Percentiles rank a stretch among this genome's conserved stretches.
Evolutionary conservation across 2,329 filamentous ascomycete genomes (phyloP).

Genomic region (Ophiocordyceps camponoti-leonardi): DNA sequence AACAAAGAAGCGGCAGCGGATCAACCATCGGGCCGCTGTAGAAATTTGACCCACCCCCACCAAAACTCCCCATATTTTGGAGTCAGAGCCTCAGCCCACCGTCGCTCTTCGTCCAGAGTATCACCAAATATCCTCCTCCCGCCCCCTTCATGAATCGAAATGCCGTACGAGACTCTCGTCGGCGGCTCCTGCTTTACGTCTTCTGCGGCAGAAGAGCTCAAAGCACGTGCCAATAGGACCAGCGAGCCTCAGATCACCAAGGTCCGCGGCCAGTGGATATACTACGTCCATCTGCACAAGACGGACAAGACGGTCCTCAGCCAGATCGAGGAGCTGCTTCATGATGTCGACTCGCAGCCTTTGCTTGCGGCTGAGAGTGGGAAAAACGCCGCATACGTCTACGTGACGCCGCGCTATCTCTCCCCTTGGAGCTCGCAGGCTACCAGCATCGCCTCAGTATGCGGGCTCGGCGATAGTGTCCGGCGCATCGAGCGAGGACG

Average conservation of each 20-base stretch:
- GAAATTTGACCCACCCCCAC: no score
- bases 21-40: no score
- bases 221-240: slow-evolving; percentile 24
- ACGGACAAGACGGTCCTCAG: slow-evolving; percentile 24
- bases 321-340: slow-evolving; percentile 28
- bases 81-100: no score
- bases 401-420: slow-evolving; percentile 68
- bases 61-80: no score
- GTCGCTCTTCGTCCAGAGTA: no score
- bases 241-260: slow-evolving; percentile 25
- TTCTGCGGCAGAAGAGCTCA: slow-evolving; percentile 25
- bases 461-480: slow-evolving; percentile 53
- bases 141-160: slow-evolving; percentile 2
- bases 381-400: slow-evolving; percentile 41
- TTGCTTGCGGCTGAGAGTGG: slow-evolving; percentile 10
- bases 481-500: slow-evolving; percentile 78
- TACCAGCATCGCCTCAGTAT: slow-evolving; percentile 84
- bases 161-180: slow-evolving; percentile 19
- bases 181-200: slow-evolving; percentile 32
- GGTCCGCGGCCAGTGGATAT: slow-evolving; percentile 39
- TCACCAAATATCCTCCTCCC: no score
- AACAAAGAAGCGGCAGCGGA: no score
- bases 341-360: slow-evolving; percentile 16
- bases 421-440: slow-evolving; percentile 97
- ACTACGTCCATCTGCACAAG: slow-evolving; percentile 47